Conservation (phyloP, 495 filamentous ascomycete species). For the Chaetomium cochliodes region DNA sequence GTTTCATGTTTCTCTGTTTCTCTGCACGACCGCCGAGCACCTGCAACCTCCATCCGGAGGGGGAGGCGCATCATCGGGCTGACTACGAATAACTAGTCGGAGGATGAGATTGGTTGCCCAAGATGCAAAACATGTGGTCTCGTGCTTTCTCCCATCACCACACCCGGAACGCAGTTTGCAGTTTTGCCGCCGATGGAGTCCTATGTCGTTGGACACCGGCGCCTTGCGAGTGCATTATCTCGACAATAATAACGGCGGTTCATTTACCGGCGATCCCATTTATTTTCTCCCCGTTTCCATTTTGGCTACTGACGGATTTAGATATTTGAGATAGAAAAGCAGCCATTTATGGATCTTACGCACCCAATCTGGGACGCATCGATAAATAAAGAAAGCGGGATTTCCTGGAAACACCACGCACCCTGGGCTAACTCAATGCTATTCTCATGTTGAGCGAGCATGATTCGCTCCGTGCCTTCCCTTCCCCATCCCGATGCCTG, state of each 20-base stretch:
- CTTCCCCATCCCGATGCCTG: conserved; percentile 8
- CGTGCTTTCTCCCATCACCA: neutral
- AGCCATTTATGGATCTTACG: conserved; percentile 4
- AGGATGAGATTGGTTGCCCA: neutral
- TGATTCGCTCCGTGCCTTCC: conserved; percentile 30
- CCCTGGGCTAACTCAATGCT: conserved; percentile 30
- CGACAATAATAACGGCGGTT: neutral
- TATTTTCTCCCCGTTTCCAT: conserved; percentile 10
- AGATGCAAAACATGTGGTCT: neutral
- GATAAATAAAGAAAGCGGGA: conserved; percentile 21
- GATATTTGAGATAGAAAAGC: neutral
- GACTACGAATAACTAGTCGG: conserved; percentile 5
- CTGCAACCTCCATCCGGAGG: neutral
- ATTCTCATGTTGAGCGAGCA: conserved; percentile 21
- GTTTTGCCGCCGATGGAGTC: neutral
- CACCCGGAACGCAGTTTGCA: neutral
- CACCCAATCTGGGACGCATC: conserved; percentile 8
- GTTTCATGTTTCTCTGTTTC: conserved; percentile 38
- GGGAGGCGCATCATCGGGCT: neutral
- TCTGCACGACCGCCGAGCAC: conserved; percentile 20
- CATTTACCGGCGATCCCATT: neutral
- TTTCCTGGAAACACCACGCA: conserved; percentile 17
- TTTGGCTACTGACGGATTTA: conserved; percentile 11
- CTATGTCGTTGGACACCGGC: neutral
- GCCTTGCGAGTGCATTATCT: conserved; percentile 24